Conservation (phyloP, 2,329 filamentous ascomycete genomes). For the Paecilomyces dactylethromorphus region DNA sequence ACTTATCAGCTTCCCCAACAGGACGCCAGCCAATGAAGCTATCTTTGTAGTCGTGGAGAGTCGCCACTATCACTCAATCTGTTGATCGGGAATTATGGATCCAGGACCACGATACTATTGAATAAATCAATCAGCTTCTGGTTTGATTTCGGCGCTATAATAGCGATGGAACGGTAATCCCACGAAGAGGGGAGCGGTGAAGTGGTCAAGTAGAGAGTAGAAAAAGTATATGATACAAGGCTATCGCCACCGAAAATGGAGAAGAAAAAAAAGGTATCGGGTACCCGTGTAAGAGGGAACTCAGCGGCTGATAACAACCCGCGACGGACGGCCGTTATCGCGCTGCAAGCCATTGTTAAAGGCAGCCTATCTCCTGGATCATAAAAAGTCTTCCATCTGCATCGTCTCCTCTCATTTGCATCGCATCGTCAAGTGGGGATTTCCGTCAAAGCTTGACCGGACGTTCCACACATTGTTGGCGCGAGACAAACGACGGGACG, state of each 20-base stretch:
- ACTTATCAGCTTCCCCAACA: background rate
- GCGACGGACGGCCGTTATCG: background rate
- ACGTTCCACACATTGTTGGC: background rate
- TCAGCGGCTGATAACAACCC: background rate
- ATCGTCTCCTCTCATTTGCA: background rate
- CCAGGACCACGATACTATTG: background rate
- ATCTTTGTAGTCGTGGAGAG: background rate
- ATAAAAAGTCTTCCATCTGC: background rate
- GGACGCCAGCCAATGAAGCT: background rate
- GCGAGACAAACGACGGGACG: background rate
- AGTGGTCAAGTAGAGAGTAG: background rate
- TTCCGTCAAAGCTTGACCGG: background rate
- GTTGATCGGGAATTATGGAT: background rate
- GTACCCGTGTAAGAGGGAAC: no score
- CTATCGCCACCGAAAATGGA: background rate
- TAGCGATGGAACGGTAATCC: background rate
- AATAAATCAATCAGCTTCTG: background rate
- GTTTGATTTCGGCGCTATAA: background rate
- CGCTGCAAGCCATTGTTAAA: background rate
- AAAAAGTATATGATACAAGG: background rate
- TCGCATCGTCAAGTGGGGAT: background rate
- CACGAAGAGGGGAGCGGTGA: background rate
- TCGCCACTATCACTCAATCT: background rate
- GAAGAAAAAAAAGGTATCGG: no score
- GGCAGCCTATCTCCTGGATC: background rate